Evolutionary conservation across 306 rosid genomes (phyloP).

Genomic region (Prosopis cineraria): DNA sequence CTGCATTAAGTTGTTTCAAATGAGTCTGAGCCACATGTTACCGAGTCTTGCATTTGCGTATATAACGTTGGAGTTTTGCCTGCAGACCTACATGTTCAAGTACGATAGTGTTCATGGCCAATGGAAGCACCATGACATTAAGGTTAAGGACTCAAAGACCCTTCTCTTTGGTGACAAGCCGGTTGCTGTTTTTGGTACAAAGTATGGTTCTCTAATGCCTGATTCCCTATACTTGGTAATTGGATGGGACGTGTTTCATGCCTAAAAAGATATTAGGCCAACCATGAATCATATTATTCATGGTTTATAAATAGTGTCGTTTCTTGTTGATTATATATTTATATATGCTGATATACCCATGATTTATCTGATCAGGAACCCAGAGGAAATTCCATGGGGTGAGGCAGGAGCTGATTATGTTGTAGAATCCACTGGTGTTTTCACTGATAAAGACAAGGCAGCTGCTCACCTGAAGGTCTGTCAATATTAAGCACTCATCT

Average conservation of each 20-base stretch:
- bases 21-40: background rate
- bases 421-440: conserved; percentile 81
- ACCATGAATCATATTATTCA: background rate
- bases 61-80: background rate
- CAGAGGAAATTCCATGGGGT: conserved; percentile 65
- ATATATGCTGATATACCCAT: background rate
- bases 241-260: background rate
- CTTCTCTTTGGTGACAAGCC: conserved; percentile 47
- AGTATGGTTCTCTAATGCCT: conserved; percentile 36
- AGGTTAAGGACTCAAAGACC: conserved; percentile 48
- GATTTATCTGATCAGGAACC: conserved; percentile 35
- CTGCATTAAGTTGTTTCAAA: background rate
- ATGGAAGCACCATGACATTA: conserved; percentile 45
- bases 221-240: background rate
- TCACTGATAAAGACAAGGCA: conserved; percentile 84
- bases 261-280: background rate
- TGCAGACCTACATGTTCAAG: conserved; percentile 62
- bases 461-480: conserved; percentile 79
- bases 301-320: background rate
- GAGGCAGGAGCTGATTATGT: conserved; percentile 54
- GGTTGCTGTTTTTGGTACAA: conserved; percentile 46
- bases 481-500: background rate
- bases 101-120: conserved; percentile 55
- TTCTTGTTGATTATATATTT: no score
- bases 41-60: background rate